Evolutionary conservation across 805 yeast species (phyloP), one percentile per base, ranked within the genome.

Genomic region (Pichia paraexigua): DNA sequence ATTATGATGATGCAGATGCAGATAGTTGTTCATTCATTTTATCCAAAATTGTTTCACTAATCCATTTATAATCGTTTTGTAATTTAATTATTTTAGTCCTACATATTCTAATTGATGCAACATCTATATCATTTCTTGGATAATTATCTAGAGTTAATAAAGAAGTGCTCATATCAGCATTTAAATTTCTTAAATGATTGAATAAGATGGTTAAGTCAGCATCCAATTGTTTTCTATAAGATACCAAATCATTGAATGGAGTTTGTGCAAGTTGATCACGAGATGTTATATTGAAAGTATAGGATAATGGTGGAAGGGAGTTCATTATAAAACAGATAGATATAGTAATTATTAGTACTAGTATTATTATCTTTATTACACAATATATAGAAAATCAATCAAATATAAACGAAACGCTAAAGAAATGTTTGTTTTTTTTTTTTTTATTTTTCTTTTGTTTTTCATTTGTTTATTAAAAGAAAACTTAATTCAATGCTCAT

Each of bases 51-150:
- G 67, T 63, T 58, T 54, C 56, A 12, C 82, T 62, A 9, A 87
- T 67, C 17, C 60, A 63, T 46, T 71, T 72, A 56, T 82, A 72
- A 66, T 92, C 97, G 60, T 89, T 91, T 52, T 83, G 72, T 41
- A 85, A 70, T 48, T 85, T 71, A 37, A 85, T 80, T 32, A 91
- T 79, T 60, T 76, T 77, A 11, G 81, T 76, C 53, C 97, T 70
- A 1, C 82, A 62, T 11, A 77, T 64, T 49, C 96, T 70, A 13
- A 89, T 72, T 48, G 76, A 77, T 2, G 89, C 79, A 5, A 92
- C 85, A 60, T 92, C 95, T 27, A 92, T 75, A 61, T 92, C 97
- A 18, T 72, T 65, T 43, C 97, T 70, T 0, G 99, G 99, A 60
- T 79, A 92, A 21, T 97, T 97, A 61, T 92, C 96, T 0, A 60